Conservation (phyloP, 176 grass and related monocot species). For the Luzula sylvatica region DNA sequence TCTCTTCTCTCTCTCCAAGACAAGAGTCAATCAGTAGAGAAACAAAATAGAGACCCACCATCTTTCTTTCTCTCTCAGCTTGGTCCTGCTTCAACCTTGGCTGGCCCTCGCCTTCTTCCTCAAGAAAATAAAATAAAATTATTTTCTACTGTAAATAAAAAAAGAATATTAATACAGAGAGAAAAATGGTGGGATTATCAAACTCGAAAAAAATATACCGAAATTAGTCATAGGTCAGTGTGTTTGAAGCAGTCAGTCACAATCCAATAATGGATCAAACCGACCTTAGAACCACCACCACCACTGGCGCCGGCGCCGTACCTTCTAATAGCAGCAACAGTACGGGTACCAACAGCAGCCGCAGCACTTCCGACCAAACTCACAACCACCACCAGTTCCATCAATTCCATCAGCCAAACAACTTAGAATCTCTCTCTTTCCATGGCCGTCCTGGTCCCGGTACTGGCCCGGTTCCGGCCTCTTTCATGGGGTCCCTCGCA, state of each 20-base stretch:
- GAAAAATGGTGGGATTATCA: conserved; percentile 4
- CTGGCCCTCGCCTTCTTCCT: background rate
- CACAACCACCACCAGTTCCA: conserved; percentile 32
- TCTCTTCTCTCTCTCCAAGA: conserved; percentile 3
- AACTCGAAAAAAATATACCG: background rate
- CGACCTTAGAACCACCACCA: conserved; percentile 13
- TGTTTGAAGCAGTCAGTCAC: conserved; percentile 1
- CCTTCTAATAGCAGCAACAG: conserved; percentile 67
- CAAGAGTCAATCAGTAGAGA: conserved; percentile 23
- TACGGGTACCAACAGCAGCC: conserved; percentile 78
- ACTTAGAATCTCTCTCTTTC: conserved; percentile 12
- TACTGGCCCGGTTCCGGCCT: conserved; percentile 7
- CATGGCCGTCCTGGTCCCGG: conserved; percentile 12
- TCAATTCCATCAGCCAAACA: conserved; percentile 56
- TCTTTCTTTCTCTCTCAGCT: conserved; percentile 16
- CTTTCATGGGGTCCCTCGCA: conserved; percentile 69
- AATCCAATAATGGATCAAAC: conserved; percentile 17
- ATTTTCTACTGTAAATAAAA: conserved; percentile 3
- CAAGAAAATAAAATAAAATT: background rate
- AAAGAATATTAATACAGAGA: background rate
- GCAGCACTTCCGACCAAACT: conserved; percentile 65
- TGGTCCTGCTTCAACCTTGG: background rate
- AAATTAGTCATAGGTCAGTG: background rate
- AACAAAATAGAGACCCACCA: conserved; percentile 17
- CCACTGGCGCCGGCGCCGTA: conserved; percentile 29